Base-by-base conservation (phyloP, 2,329 filamentous ascomycete species). In the Diaporthe sp. region DNA sequence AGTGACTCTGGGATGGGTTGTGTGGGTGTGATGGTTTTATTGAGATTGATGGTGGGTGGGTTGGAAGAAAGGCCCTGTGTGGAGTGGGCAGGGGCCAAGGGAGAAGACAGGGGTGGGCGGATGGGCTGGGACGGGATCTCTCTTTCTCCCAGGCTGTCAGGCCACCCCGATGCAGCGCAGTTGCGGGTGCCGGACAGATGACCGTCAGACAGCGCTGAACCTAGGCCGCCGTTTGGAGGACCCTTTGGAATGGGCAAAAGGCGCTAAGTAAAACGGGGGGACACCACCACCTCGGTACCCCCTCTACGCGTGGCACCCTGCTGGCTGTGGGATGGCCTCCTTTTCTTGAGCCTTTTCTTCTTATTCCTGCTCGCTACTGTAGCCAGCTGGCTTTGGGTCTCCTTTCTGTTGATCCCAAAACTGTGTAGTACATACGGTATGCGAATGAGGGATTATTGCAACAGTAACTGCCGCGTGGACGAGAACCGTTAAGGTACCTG, bases 21-120 rank as follows among this genome's bases (percentile, higher is more conserved):
- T 44, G 44, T 44, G 61, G 49, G 58, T 53, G 58, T 37, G 49
- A 37, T 57, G 71, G 58, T 73, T 73, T 73, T 73, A 73, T 65
- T 47, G 71, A 73, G 58, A 55, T 65, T 73, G 71, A 60, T 65
- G 37, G 37, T 28, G 51, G 61, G 61, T 73, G 71, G 71, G 61
- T 61, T 34, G 47, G 55, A 55, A 53, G 58, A 61, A 60, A 49
- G 55, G 57, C 39, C 39, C 28, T 15, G 71, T 65, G 58, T 65
- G 58, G 58, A 53, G 53, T 13, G 17, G 58, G 47, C 71, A 65
- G 42, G 37, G 49, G 55, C 57, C 34, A 73, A 63, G 57, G 44
- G 71, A 63, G 47, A 51, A 63, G 28, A 34, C 71, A 65, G 42
- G 53, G 57, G 71, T 28, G 71, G 57, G 49, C 17, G 28, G 63